Conservation (phyloP, 2,329 filamentous ascomycete genomes). For the Trichoderma koningiopsis region DNA sequence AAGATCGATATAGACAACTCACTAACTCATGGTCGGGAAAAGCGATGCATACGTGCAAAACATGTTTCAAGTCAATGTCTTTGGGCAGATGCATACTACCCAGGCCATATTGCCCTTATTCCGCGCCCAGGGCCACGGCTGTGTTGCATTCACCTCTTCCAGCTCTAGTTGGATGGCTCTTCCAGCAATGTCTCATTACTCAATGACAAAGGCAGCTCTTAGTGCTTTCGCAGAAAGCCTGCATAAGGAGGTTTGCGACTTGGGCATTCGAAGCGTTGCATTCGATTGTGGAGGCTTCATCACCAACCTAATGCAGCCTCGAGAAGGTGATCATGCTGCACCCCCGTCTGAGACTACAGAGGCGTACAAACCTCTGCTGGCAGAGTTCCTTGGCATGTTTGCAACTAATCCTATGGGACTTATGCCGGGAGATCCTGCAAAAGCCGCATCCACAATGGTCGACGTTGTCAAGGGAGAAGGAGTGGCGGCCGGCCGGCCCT, state of each 20-base stretch:
- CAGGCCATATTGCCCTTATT: conserved; percentile 36
- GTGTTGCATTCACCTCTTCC: conserved; percentile 38
- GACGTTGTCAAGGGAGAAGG: conserved; percentile 37
- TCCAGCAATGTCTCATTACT: conserved; percentile 38
- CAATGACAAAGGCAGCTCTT: conserved; percentile 36
- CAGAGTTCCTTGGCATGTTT: conserved; percentile 31
- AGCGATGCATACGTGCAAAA: conserved; percentile 32
- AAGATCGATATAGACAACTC: background rate
- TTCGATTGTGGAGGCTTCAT: conserved; percentile 39
- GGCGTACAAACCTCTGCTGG: conserved; percentile 32
- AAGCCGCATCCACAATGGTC: conserved; percentile 31
- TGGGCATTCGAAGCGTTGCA: conserved; percentile 36
- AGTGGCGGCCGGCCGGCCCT: conserved; percentile 31
- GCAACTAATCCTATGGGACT: conserved; percentile 28
- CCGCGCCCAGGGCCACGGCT: conserved; percentile 32
- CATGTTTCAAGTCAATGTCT: conserved; percentile 37
- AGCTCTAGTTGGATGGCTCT: conserved; percentile 34
- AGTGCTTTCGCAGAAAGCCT: conserved; percentile 36
- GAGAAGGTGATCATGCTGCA: conserved; percentile 27
- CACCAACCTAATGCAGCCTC: conserved; percentile 35
- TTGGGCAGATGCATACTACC: conserved; percentile 34
- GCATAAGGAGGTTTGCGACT: conserved; percentile 34
- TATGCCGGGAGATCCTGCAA: conserved; percentile 35
- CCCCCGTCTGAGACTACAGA: conserved; percentile 20
- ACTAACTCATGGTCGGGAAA: background rate